Evolutionary conservation across 108 stramenopile species (phyloP), one percentile per base, ranked within the genome.

Genomic region (Fragilariopsis cylindrus): DNA sequence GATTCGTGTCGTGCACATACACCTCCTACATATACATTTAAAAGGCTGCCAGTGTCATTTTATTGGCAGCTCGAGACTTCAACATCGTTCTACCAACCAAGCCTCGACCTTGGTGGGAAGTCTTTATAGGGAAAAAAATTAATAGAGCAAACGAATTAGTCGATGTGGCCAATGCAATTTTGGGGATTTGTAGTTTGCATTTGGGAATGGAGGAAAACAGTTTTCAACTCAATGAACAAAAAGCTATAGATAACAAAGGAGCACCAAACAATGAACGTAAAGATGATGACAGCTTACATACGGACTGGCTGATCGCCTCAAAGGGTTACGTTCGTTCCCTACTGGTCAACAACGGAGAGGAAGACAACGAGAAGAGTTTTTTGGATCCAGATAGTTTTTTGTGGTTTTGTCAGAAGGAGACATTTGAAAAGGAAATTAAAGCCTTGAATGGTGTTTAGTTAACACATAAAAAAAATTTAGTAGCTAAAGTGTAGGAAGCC

Each of bases 311-410:
- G 41, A 41, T 69, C 44, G 85, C 82, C 11, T 68, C 60, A 15
- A 62, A 21, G 18, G 81, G 76, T 4, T 94, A 82, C 79, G 70
- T 94, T 4, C 73, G 70, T 44, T 84, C 88, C 5, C 48, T 88
- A 75, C 49, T 76, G 21, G 56, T 65, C 19, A 69, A 69, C 48
- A 50, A 11, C 15, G 8, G 15, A 7, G 30, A 15, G 8, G 56
- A 57, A 18, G 77, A 55, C 8, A 40, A n/a, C n/a, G 67, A 69
- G 18, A 74, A 72, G 19, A 70, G 60, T 43, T 94, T 91, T 69
- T 89, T 82, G 71, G 93, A 88, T 81, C 86, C 89, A 3, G 84
- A 83, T n/a, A 91, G 90, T 73, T 94, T 90, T 79, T 58, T 88
- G 41, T 94, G 92, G 92, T 73, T 62, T 42, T 65, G 63, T 16